A percentile compares a stretch with the other conserved stretches of the same genome.
These are phyloP conservation scores for Botrytis paeoniae DNA, from an alignment of 2,329 filamentous ascomycete species.

Conservation along the genomic window DNA sequence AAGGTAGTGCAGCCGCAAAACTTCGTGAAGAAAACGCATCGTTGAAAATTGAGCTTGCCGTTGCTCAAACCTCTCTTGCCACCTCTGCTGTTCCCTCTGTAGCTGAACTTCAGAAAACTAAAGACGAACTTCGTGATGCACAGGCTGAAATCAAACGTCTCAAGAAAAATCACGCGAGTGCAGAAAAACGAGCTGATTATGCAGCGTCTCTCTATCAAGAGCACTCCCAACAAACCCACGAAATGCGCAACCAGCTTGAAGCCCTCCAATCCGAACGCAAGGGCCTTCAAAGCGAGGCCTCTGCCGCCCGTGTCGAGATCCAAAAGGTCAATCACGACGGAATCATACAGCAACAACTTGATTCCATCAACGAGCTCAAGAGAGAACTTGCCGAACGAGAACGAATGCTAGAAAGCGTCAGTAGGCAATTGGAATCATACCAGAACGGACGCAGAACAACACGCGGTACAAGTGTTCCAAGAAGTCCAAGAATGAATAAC, in stretches of 20 bases:
- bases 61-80: slow-evolving; percentile 23
- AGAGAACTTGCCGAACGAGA: slow-evolving; percentile 36
- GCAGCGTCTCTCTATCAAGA: slow-evolving; percentile 34
- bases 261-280: slow-evolving; percentile 25
- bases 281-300: slow-evolving; percentile 27
- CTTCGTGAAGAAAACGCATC: slow-evolving; percentile 28
- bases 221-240: slow-evolving; percentile 28
- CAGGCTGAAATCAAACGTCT: slow-evolving; percentile 28
- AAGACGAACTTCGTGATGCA: slow-evolving; percentile 38
- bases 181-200: slow-evolving; percentile 34
- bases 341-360: slow-evolving; percentile 24
- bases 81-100: slow-evolving; percentile 41
- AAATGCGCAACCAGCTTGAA: slow-evolving; percentile 25
- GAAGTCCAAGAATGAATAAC: slow-evolving; percentile 36
- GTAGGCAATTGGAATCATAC: slow-evolving; percentile 39
- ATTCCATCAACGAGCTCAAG: slow-evolving; percentile 39
- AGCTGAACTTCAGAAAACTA: slow-evolving; percentile 42
- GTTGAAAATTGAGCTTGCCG: slow-evolving; percentile 33
- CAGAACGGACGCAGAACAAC: slow-evolving; percentile 42
- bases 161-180: slow-evolving; percentile 25
- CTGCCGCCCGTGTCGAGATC: slow-evolving; percentile 32
- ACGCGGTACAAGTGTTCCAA: slow-evolving; percentile 33
- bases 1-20: slow-evolving; percentile 29
- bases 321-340: slow-evolving; percentile 31
- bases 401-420: slow-evolving; percentile 41